phyloP scores from a whole-genome alignment of 2,329 filamentous ascomycete species.

The Aspergillus sp. region DNA sequence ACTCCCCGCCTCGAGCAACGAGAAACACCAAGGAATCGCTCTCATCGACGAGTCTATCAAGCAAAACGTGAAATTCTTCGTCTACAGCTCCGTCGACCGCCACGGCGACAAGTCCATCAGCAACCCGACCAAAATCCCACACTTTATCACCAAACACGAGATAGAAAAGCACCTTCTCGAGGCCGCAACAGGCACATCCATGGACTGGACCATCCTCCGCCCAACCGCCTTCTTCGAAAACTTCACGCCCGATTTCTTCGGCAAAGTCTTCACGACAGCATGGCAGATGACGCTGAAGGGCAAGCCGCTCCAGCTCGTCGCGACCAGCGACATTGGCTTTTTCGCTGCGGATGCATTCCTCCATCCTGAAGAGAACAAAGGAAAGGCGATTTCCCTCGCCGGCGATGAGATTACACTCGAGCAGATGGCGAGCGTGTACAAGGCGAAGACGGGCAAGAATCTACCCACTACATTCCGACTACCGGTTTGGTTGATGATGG shows the following conservation, averaged over 20 bases:
- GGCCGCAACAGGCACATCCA: constrained; percentile 37
- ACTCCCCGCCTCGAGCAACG: constrained; percentile 13
- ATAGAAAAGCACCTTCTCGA: constrained; percentile 60
- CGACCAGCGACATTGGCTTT: constrained; percentile 47
- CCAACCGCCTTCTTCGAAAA: constrained; percentile 62
- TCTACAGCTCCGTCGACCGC: constrained; percentile 62
- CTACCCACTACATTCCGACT: constrained; percentile 40
- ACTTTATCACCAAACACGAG: constrained; percentile 58
- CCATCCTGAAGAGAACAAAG: constrained; percentile 41
- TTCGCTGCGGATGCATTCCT: constrained; percentile 49
- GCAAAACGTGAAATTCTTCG: constrained; percentile 54
- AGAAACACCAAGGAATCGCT: constrained; percentile 53
- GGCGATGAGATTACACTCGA: constrained; percentile 49
- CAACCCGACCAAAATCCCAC: constrained; percentile 52
- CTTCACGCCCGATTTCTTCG: constrained; percentile 42
- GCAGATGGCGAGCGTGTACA: constrained; percentile 43
- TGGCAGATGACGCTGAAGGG: constrained; percentile 38
- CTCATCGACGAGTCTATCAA: constrained; percentile 56
- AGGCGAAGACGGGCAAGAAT: constrained; percentile 40
- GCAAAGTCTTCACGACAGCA: constrained; percentile 43
- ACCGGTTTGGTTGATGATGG: constrained; percentile 37
- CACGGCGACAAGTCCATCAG: constrained; percentile 52
- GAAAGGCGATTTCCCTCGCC: constrained; percentile 44
- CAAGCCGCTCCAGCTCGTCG: constrained; percentile 41
- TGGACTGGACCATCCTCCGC: constrained; percentile 59